A percentile compares a stretch with the other conserved stretches of the same genome.
These are phyloP conservation scores for Amylocystis lapponica DNA, from an alignment of 768 basidiomycete species.

Conservation along the genomic window DNA sequence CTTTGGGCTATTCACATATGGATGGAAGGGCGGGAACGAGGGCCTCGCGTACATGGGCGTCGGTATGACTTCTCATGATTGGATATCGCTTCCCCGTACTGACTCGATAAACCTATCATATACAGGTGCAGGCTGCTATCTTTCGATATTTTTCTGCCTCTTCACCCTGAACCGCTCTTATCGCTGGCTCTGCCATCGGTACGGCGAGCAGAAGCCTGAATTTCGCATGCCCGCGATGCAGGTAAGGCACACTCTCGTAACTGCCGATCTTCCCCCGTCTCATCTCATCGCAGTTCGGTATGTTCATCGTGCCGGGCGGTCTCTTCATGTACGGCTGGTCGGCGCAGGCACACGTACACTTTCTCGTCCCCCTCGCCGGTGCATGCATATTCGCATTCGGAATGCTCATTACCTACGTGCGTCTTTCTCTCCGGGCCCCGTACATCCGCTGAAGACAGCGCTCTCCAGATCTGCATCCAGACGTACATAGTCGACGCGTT, in stretches of 20 bases:
- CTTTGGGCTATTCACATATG: conserved; percentile 6
- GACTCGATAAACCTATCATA: neutral
- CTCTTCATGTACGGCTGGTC: conserved; percentile 1
- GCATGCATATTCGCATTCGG: conserved; percentile 7
- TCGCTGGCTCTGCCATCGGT: conserved; percentile 3
- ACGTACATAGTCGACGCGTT: conserved; percentile 4
- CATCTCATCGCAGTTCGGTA: neutral
- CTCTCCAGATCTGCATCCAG: conserved; percentile 2
- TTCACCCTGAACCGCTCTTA: conserved; percentile 3
- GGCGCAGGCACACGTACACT: neutral
- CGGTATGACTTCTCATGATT: neutral
- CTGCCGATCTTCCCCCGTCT: neutral
- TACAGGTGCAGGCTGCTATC: conserved; percentile 1
- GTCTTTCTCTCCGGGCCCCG: neutral
- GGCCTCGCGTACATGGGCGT: conserved; percentile 6
- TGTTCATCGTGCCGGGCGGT: conserved; percentile 1
- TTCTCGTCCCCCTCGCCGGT: conserved; percentile 3
- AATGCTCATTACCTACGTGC: conserved; percentile 3
- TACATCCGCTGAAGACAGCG: neutral
- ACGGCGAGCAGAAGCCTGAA: conserved; percentile 5
- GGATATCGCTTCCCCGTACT: neutral
- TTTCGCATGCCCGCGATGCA: conserved; percentile 8
- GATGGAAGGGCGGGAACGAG: conserved; percentile 3
- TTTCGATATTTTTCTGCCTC: conserved; percentile 1
- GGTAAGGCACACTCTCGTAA: neutral